phyloP scores from a whole-genome alignment of 129 eudicot species.

The Tagetes erecta region DNA sequence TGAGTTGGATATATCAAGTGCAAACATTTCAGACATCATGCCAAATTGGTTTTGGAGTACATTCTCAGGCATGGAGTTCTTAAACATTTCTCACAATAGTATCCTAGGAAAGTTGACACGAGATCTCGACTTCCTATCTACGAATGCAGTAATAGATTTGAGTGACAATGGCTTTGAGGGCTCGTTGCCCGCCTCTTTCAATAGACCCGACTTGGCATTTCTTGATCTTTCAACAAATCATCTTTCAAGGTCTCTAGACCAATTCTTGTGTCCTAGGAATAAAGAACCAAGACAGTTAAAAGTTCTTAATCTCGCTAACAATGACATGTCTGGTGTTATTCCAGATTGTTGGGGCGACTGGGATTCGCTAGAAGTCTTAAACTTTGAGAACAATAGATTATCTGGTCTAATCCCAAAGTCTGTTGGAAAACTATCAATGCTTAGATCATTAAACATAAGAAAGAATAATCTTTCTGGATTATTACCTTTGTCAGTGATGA shows the following conservation, averaged over 20 bases:
- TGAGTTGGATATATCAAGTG: slow-evolving; percentile 26
- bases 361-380: slow-evolving; percentile 3
- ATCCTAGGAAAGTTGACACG: slow-evolving; percentile 29
- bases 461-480: slow-evolving; percentile 33
- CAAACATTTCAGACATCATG: slow-evolving; percentile 29
- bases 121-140: slow-evolving; percentile 5
- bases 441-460: slow-evolving; percentile 26
- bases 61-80: slow-evolving; percentile 10
- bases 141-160: slow-evolving; percentile 29
- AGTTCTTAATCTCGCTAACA: slow-evolving; percentile 33
- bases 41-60: slow-evolving; percentile 44
- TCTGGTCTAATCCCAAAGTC: slow-evolving; percentile 36
- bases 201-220: slow-evolving; percentile 9
- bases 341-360: slow-evolving; percentile 26
- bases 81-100: slow-evolving; percentile 40
- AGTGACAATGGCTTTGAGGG: slow-evolving; percentile 36
- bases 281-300: background rate
- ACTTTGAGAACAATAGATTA: slow-evolving; percentile 32
- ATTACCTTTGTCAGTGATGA: slow-evolving; percentile 31
- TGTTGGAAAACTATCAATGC: slow-evolving; percentile 14
- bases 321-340: slow-evolving; percentile 11
- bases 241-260: slow-evolving; percentile 28
- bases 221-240: slow-evolving; percentile 33
- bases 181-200: slow-evolving; percentile 27
- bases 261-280: slow-evolving; percentile 17